A percentile compares a stretch with the other conserved stretches of the same genome.
phyloP scores from a whole-genome alignment of 768 basidiomycete genomes.

The Mycena rosella region DNA sequence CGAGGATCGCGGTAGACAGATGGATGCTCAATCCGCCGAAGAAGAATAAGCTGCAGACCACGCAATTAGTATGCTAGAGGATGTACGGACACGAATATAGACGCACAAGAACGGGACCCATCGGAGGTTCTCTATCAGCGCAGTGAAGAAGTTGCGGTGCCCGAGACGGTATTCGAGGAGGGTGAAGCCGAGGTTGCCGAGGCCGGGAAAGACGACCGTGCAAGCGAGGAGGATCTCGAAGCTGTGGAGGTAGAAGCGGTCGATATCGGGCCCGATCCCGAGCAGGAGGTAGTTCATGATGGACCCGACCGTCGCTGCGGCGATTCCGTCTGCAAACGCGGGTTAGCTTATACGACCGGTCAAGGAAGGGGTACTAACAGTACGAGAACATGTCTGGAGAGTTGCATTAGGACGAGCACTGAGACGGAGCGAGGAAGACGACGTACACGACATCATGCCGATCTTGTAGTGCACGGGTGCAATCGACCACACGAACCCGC shows the following conservation, averaged over 20 bases:
- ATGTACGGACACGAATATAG: slow-evolving; percentile 32
- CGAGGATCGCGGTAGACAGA: slow-evolving; percentile 73
- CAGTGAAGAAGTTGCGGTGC: slow-evolving; percentile 61
- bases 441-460: slow-evolving; percentile 78
- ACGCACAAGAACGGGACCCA: slow-evolving; percentile 83
- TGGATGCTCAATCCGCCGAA: slow-evolving; percentile 83
- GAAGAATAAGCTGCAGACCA: slow-evolving; percentile 73
- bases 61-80: slow-evolving; percentile 2
- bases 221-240: slow-evolving; percentile 87
- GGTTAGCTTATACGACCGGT: slow-evolving; percentile 7
- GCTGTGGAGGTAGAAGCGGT: slow-evolving; percentile 82
- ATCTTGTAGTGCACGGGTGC: slow-evolving; percentile 89
- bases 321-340: slow-evolving; percentile 66
- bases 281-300: slow-evolving; percentile 82
- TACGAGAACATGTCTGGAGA: slow-evolving; percentile 34
- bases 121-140: slow-evolving; percentile 68
- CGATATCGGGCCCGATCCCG: slow-evolving; percentile 75
- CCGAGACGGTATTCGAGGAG: slow-evolving; percentile 84
- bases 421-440: slow-evolving; percentile 8
- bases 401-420: slow-evolving; percentile 46
- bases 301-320: slow-evolving; percentile 74
- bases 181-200: slow-evolving; percentile 81
- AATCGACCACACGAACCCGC: slow-evolving; percentile 79
- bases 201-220: slow-evolving; percentile 80
- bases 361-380: slow-evolving; percentile 22